Percentiles rank a stretch among this genome's conserved stretches.
Conservation (phyloP, 2,329 filamentous ascomycete species). For the Myriosclerotinia duriaeana region DNA sequence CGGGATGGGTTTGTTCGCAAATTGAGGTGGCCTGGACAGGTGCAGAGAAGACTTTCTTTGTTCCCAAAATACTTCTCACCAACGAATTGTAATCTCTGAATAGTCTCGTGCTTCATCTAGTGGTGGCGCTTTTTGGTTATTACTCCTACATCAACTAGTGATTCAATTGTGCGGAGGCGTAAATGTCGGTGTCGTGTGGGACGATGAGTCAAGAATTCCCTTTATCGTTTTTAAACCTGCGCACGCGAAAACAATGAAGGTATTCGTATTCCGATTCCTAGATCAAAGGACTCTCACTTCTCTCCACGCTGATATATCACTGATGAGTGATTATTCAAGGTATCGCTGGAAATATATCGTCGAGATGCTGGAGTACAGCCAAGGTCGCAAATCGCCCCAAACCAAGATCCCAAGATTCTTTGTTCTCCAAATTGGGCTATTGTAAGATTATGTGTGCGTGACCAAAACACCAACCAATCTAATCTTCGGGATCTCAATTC, state of each 20-base stretch:
- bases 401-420: not conserved
- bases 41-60: slow-evolving; percentile 8
- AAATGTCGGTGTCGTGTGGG: not conserved
- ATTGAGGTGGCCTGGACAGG: not conserved
- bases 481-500: not conserved
- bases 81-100: not conserved
- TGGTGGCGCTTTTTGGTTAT: slow-evolving; percentile 2
- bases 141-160: not conserved
- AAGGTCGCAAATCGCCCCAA: not conserved
- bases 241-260: not conserved
- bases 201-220: not conserved
- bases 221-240: not conserved
- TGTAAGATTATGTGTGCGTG: not conserved
- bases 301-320: not conserved
- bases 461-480: not conserved
- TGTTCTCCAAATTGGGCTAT: not conserved
- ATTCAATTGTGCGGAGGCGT: slow-evolving; percentile 6
- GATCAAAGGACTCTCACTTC: not conserved
- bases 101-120: slow-evolving; percentile 10
- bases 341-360: not conserved
- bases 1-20: not conserved
- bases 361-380: not conserved
- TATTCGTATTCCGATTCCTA: not conserved
- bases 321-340: not conserved
- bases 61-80: not conserved